Evolutionary conservation across 805 yeast genomes (phyloP).

Genomic region (Suhomyces kilbournensis): DNA sequence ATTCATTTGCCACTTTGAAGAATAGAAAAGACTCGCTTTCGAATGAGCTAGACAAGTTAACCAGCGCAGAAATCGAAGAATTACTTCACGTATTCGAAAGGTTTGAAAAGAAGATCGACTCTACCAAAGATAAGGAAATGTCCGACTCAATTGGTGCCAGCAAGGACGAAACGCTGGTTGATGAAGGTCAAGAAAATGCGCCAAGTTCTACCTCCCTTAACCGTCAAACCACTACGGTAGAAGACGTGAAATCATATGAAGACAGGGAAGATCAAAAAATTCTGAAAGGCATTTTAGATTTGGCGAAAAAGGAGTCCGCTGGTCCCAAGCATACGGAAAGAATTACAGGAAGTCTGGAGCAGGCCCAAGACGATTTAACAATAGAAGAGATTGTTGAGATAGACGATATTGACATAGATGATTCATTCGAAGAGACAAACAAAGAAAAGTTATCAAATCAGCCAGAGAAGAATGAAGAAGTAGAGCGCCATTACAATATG

Average conservation of each 20-base stretch:
- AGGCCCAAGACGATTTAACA: neutral
- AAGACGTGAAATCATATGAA: neutral
- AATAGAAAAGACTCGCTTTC: neutral
- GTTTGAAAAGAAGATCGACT: neutral
- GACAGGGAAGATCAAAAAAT: neutral
- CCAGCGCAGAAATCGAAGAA: conserved; percentile 4
- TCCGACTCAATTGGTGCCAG: neutral
- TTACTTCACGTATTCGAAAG: conserved; percentile 2
- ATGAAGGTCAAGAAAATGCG: neutral
- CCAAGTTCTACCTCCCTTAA: neutral
- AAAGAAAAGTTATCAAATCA: neutral
- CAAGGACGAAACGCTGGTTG: neutral
- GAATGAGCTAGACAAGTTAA: neutral
- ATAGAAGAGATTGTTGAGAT: neutral
- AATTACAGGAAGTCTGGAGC: neutral
- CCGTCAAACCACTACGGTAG: neutral
- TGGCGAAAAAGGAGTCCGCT: neutral
- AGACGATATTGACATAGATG: neutral
- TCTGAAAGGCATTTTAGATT: neutral
- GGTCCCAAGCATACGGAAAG: neutral
- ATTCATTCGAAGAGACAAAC: neutral
- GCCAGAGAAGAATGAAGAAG: neutral
- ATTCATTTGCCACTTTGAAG: neutral
- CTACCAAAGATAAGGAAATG: neutral
- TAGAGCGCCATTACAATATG: neutral